These are phyloP conservation scores for Colletotrichum eremochloae DNA, from an alignment of 2,329 filamentous ascomycete genomes.

Conservation along the genomic window DNA sequence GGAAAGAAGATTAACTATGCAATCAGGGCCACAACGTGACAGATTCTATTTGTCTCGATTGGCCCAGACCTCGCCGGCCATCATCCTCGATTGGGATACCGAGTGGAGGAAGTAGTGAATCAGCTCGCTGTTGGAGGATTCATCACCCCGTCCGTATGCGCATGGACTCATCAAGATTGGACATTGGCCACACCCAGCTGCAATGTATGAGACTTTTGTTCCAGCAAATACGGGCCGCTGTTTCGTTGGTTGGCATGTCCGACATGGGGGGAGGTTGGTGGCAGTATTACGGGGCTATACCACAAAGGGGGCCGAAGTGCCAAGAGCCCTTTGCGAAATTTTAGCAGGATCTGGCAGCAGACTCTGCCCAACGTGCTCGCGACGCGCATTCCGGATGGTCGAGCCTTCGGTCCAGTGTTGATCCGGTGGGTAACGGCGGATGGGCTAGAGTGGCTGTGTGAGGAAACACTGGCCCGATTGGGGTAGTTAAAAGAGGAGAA, in stretches of 20 bases:
- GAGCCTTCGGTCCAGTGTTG: constrained; percentile 19
- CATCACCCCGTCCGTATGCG: neutral
- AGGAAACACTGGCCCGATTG: neutral
- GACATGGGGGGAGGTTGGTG: neutral
- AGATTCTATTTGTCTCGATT: neutral
- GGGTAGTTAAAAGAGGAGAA: neutral
- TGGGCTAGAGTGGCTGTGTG: constrained; percentile 14
- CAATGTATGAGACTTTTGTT: neutral
- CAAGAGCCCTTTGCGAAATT: constrained; percentile 27
- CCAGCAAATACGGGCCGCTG: constrained; percentile 12
- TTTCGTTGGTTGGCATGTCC: constrained; percentile 4
- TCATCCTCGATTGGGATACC: constrained; percentile 18
- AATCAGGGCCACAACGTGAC: neutral
- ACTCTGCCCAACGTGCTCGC: constrained; percentile 37
- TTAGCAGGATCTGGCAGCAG: constrained; percentile 11
- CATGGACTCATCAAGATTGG: constrained; percentile 13
- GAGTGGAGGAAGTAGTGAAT: constrained; percentile 9
- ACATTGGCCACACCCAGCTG: constrained; percentile 18
- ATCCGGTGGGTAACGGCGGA: constrained; percentile 23
- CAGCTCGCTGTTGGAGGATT: neutral
- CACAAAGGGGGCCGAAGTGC: constrained; percentile 33
- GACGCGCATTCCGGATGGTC: constrained; percentile 38
- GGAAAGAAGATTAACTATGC: no score
- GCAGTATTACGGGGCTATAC: constrained; percentile 27
- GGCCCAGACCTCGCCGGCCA: constrained; percentile 7